Evolutionary conservation across 768 basidiomycete species (phyloP).

Genomic region (Sporobolomyces phaffii): DNA sequence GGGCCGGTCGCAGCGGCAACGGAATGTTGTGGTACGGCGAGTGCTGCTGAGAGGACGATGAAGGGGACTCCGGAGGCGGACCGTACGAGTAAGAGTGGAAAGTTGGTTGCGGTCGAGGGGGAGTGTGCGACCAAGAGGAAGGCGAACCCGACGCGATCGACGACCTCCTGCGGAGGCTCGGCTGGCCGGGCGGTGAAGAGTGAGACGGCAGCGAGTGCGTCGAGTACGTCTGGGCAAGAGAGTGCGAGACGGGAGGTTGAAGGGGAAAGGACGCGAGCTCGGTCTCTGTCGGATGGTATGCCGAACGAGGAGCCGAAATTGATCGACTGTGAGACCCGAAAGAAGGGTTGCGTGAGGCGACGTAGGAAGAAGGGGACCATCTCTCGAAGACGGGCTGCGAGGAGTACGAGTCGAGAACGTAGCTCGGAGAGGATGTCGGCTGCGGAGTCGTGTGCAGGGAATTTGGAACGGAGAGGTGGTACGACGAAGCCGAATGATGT

Average conservation of each 20-base stretch:
- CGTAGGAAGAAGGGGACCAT: neutral
- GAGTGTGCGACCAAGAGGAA: neutral
- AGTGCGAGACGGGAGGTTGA: neutral
- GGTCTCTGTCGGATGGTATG: neutral
- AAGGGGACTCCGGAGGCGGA: neutral
- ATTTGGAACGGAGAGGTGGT: neutral
- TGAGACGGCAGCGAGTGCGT: neutral
- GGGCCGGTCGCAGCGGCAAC: neutral
- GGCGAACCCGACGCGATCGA: neutral
- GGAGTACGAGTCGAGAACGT: neutral
- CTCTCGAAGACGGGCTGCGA: neutral
- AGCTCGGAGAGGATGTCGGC: neutral
- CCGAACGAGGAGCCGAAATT: constrained; percentile 4
- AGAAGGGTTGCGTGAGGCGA: neutral
- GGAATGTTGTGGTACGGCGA: constrained; percentile 9
- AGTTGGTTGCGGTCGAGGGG: neutral
- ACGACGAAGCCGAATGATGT: neutral
- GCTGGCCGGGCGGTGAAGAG: neutral
- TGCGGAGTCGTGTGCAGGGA: neutral
- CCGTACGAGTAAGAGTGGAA: constrained; percentile 10
- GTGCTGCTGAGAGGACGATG: neutral
- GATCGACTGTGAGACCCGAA: constrained; percentile 1
- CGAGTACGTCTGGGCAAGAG: constrained; percentile 2
- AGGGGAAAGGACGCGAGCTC: neutral
- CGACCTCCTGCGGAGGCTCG: neutral